Conservation (phyloP, 495 filamentous ascomycete genomes). For the Podospora fimiseda region DNA sequence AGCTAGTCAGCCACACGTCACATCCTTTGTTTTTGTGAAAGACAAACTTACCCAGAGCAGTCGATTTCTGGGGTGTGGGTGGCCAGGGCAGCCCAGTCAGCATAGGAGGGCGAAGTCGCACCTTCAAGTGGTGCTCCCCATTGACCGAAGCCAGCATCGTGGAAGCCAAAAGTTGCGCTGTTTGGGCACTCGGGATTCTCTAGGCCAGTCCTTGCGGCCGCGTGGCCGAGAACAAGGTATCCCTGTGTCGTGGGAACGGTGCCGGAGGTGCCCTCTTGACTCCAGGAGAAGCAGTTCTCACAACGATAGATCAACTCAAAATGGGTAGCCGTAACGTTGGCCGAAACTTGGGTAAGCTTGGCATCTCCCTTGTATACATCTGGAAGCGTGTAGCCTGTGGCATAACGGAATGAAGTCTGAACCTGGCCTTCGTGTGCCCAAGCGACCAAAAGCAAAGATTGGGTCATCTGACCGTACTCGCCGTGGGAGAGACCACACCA, state of each 20-base stretch:
- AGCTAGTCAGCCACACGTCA: conserved; percentile 1
- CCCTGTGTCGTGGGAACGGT: conserved; percentile 22
- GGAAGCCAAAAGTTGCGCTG: conserved; percentile 30
- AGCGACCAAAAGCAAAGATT: conserved; percentile 51
- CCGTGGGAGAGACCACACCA: conserved; percentile 54
- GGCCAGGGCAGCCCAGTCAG: conserved; percentile 42
- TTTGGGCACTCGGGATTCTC: conserved; percentile 25
- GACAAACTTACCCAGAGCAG: conserved; percentile 35
- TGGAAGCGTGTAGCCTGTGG: conserved; percentile 52
- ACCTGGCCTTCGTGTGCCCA: conserved; percentile 47
- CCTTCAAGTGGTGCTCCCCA: conserved; percentile 35
- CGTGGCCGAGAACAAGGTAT: conserved; percentile 23
- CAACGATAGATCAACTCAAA: conserved; percentile 59
- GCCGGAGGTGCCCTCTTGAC: conserved; percentile 19
- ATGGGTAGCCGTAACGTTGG: conserved; percentile 44
- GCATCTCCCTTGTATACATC: conserved; percentile 53
- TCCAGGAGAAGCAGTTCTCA: conserved; percentile 55
- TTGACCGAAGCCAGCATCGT: conserved; percentile 35
- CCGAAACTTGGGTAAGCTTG: conserved; percentile 51
- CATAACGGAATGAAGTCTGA: conserved; percentile 51
- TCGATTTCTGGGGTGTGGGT: conserved; percentile 30
- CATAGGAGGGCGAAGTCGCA: conserved; percentile 42
- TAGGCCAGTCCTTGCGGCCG: conserved; percentile 20
- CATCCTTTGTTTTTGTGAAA: background rate
- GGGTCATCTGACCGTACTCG: conserved; percentile 49